Evolutionary conservation across 1,284 basidiomycete genomes (phyloP), one percentile per base, ranked within the genome.

Genomic region (Mycena sp.): DNA sequence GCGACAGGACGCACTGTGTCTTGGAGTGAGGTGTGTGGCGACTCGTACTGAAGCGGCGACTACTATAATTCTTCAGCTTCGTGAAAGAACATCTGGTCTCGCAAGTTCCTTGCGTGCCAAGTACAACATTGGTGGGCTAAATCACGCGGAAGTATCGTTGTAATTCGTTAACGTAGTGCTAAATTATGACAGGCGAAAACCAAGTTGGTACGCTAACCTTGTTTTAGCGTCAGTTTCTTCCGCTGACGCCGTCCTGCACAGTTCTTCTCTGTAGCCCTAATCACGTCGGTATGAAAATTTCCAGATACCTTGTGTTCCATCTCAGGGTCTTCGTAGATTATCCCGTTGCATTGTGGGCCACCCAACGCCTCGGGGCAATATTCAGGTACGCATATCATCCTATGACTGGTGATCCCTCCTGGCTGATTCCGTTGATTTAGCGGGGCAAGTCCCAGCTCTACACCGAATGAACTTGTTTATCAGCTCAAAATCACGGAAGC

Each of bases 271-370:
- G 46, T 14, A 60, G 51, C 26, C 57, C 58, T 12, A 64, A 64
- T n/a, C 35, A 60, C 35, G 26, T 64, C 49, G 88, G 89, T 90
- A 76, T 26, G 87, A 75, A 40, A 63, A 29, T 32, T 37, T 16
- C 29, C 17, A 29, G 29, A 11, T 10, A 3, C 89, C 28, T 89
- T 83, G 73, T 87, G 84, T 82, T 85, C 10, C 89, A 91, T 69
- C 84, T 90, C 68, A n/a, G n/a, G n/a, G 75, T 89, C 44, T n/a
- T n/a, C n/a, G n/a, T 58, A 91, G 92, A 93, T 70, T 94, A 90
- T 70, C 85, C 87, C 0, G 77, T 87, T 0, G 82, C 81, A 1
- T 78, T 92, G 6, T 94, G 92, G 91, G 91, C 90, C 3, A 74
- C 81, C 3, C 89, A 91, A 67, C 79, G 86, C 48, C 77, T 93